phyloP scores from a whole-genome alignment of 1,284 basidiomycete genomes.

The Agaricales sp. region DNA sequence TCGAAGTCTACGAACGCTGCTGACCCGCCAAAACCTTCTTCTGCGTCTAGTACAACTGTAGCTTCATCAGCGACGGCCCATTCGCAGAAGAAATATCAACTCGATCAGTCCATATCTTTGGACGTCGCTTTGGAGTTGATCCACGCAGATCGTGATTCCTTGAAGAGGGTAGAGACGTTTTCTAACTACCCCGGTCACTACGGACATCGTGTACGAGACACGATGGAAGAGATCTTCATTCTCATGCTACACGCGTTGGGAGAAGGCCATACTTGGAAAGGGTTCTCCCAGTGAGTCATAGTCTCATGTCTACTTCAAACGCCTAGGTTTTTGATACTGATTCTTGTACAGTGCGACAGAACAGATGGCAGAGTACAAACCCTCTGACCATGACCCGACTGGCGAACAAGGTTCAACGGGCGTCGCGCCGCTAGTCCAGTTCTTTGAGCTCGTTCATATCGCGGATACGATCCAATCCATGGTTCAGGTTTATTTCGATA shows the following conservation, averaged over 20 bases:
- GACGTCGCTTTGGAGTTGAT: conserved; percentile 90
- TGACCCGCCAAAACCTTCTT: background rate
- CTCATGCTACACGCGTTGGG: conserved; percentile 72
- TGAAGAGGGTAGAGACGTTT: conserved; percentile 91
- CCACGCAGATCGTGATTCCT: conserved; percentile 81
- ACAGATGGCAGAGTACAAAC: conserved; percentile 82
- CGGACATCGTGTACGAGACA: conserved; percentile 74
- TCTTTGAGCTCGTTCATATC: conserved; percentile 95
- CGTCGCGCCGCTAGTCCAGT: conserved; percentile 89
- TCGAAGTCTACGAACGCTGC: conserved; percentile 7
- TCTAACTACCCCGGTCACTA: conserved; percentile 76
- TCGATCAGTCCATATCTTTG: conserved; percentile 85
- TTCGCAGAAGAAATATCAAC: background rate
- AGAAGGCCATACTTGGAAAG: conserved; percentile 76
- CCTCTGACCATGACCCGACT: conserved; percentile 51
- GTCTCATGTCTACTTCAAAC: background rate
- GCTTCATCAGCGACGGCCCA: background rate
- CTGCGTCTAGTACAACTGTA: background rate
- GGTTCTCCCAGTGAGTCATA: conserved; percentile 66
- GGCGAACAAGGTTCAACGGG: conserved; percentile 49
- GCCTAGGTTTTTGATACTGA: background rate
- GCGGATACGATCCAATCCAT: conserved; percentile 97
- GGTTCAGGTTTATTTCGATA: conserved; percentile 97
- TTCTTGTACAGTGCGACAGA: conserved; percentile 53
- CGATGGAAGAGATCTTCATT: conserved; percentile 89